Base-by-base conservation (phyloP, 306 rosid genomes). In the Dalbergia cochinchinensis region DNA sequence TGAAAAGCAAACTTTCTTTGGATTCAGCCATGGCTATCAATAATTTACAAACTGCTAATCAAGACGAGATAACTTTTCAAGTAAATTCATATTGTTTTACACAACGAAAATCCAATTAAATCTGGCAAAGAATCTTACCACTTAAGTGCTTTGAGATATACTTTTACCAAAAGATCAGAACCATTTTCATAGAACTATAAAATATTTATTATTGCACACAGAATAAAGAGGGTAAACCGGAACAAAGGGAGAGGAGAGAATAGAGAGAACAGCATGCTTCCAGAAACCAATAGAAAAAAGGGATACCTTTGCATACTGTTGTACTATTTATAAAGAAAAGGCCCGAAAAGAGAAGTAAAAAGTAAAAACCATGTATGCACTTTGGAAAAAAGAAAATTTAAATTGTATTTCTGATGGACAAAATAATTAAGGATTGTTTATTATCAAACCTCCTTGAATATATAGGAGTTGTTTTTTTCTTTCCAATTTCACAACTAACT, bases 41-140 rank as follows among this genome's bases (percentile, higher is more conserved):
- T 37, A 58, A 73, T 45, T 15, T 33, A 64, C 69, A 35, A 31
- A 35, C n/a, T 19, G 2, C 31, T 26, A 26, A 26, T 26, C 31
- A 19, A 57, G 54, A 72, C 39, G 31, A 18, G 37, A 37, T 11
- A 26, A 57, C 55, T 73, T 72, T 44, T 58, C 57, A 42, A 42
- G 45, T 45, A 47, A 64, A 18, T 47, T 64, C 4, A 50, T 69
- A 26, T 44, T 18, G 18, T 47, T 48, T 7, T 12, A 20, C 9
- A 65, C 39, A 26, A 41, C 11, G 35, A 35, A 34, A 75, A 59
- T 59, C 81, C 62, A 64, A 61, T 62, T n/a, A 53, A 69, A 15
- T 76, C 7, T 44, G 61, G 73, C 34, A 66, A 54, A 62, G 47
- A 51, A 65, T 65, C 62, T 54, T 51, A n/a, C 71, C 22, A 47